Evolutionary conservation across 768 basidiomycete genomes (phyloP).

Genomic region (Vishniacozyma victoriae): DNA sequence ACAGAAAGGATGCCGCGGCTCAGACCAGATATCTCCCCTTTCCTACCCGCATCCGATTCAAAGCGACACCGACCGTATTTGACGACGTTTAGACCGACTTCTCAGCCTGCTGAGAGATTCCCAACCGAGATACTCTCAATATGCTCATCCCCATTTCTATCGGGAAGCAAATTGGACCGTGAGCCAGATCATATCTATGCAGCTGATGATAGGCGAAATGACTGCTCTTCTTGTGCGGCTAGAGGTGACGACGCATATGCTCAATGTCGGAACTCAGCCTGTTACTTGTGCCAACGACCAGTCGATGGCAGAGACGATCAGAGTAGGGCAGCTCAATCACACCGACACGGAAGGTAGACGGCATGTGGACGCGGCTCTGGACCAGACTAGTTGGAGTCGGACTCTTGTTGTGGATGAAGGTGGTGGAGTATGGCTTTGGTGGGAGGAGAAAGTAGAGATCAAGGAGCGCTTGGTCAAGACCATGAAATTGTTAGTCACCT

Average conservation of each 20-base stretch:
- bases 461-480: conserved; percentile 10
- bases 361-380: conserved; percentile 26
- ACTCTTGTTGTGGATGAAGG: conserved; percentile 26
- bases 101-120: conserved; percentile 16
- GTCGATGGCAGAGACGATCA: background rate
- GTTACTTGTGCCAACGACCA: conserved; percentile 1
- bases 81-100: conserved; percentile 13
- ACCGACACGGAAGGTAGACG: conserved; percentile 17
- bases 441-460: conserved; percentile 15
- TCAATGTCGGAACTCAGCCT: conserved; percentile 25
- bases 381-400: conserved; percentile 20
- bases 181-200: background rate
- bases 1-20: background rate
- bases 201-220: conserved; percentile 13
- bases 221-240: conserved; percentile 19
- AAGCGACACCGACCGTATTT: background rate
- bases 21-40: conserved; percentile 21
- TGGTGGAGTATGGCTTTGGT: conserved; percentile 35
- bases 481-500: conserved; percentile 20
- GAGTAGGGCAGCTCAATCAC: conserved; percentile 2
- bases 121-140: conserved; percentile 28
- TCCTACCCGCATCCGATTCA: conserved; percentile 5
- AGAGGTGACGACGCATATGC: conserved; percentile 17
- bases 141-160: conserved; percentile 15
- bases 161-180: conserved; percentile 19